A percentile compares a stretch with the other conserved stretches of the same genome.
These are phyloP conservation scores for Cardamine occulta DNA, from an alignment of 345 rosid species.

Conservation along the genomic window DNA sequence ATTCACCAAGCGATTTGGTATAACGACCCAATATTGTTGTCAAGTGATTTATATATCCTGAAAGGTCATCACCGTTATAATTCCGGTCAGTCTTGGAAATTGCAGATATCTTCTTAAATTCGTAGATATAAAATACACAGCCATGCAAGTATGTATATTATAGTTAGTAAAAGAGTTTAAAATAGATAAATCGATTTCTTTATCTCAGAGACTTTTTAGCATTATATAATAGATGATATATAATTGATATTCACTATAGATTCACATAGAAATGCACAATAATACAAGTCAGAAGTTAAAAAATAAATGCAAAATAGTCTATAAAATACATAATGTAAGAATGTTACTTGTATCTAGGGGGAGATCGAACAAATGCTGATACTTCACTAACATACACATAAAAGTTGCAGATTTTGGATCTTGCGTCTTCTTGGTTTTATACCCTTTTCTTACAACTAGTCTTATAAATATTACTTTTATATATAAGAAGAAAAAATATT, in stretches of 20 bases:
- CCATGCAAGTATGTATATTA: neutral
- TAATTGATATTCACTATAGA: neutral
- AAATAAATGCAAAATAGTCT: slow-evolving; percentile 6
- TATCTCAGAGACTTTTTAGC: neutral
- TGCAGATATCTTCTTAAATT: slow-evolving; percentile 2
- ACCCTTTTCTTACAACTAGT: slow-evolving; percentile 20
- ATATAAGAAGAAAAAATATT: neutral
- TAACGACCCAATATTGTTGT: neutral
- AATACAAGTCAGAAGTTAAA: slow-evolving; percentile 20
- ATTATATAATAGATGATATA: neutral
- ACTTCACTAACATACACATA: slow-evolving; percentile 44
- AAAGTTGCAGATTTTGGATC: slow-evolving; percentile 48
- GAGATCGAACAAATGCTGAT: slow-evolving; percentile 42
- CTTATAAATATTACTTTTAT: neutral
- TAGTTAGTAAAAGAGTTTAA: neutral
- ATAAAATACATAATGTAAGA: slow-evolving; percentile 18
- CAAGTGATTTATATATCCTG: neutral
- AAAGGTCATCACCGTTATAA: neutral
- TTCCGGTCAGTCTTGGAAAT: slow-evolving; percentile 12
- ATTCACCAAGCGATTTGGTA: neutral
- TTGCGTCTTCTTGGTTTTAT: slow-evolving; percentile 47
- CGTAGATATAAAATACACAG: neutral
- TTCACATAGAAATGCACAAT: slow-evolving; percentile 36
- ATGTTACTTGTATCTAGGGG: slow-evolving; percentile 36
- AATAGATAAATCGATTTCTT: neutral